Percentiles rank a stretch among this genome's conserved stretches.
These are phyloP conservation scores for Kurtzmaniella quercitrusa DNA, from an alignment of 1,139 yeast species.

Conservation along the genomic window DNA sequence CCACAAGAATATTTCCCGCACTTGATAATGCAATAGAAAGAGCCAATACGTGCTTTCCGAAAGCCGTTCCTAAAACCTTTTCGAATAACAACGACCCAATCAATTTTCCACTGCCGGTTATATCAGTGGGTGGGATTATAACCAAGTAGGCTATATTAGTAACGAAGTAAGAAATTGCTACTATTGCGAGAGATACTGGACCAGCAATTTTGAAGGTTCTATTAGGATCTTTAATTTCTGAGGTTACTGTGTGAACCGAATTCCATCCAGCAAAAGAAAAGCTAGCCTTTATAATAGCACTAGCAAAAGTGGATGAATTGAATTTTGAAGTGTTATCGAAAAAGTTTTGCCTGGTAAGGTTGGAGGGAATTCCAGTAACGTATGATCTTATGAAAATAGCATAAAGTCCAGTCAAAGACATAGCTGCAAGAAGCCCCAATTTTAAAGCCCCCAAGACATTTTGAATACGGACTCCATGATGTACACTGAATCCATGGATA, in stretches of 20 bases:
- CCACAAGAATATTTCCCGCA: slow-evolving; percentile 62
- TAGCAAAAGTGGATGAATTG: slow-evolving; percentile 44
- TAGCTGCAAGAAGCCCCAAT: slow-evolving; percentile 41
- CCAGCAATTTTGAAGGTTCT: slow-evolving; percentile 60
- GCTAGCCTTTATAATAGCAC: slow-evolving; percentile 56
- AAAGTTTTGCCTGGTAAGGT: slow-evolving; percentile 21
- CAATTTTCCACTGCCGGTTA: slow-evolving; percentile 51
- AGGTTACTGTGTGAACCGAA: slow-evolving; percentile 57
- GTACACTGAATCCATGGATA: slow-evolving; percentile 53
- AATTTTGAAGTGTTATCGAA: slow-evolving; percentile 25
- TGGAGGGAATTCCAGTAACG: slow-evolving; percentile 38
- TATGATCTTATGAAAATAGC: slow-evolving; percentile 41
- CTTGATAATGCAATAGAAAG: slow-evolving; percentile 56
- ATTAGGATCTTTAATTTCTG: slow-evolving; percentile 57
- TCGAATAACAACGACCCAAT: slow-evolving; percentile 58
- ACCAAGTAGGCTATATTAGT: slow-evolving; percentile 56
- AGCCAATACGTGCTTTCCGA: slow-evolving; percentile 54
- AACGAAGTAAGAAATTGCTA: slow-evolving; percentile 48
- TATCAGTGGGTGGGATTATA: slow-evolving; percentile 51
- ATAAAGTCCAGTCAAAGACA: slow-evolving; percentile 50
- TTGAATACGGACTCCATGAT: slow-evolving; percentile 51
- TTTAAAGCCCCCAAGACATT: slow-evolving; percentile 56
- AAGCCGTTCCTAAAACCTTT: slow-evolving; percentile 46
- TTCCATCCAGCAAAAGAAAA: slow-evolving; percentile 67
- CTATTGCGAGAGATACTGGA: slow-evolving; percentile 47